Evolutionary conservation across 208 protist species (phyloP).

Genomic region (Strigomonas culicis): DNA sequence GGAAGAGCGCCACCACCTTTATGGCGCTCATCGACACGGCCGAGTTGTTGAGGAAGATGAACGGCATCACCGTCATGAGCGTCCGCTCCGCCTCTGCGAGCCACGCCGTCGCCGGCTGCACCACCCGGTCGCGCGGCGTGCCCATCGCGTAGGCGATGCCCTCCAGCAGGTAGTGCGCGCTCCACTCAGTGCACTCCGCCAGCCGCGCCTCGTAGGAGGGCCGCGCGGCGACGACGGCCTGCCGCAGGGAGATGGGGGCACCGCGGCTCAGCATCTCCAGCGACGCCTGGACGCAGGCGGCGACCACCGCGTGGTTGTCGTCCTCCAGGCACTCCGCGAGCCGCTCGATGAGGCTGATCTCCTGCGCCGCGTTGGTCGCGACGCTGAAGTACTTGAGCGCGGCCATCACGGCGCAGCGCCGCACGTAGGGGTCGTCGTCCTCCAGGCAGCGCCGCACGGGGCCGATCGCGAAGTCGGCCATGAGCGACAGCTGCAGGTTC

Average conservation of each 20-base stretch:
- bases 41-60: slow-evolving; percentile 94
- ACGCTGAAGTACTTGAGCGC: slow-evolving; percentile 98
- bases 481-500: slow-evolving; percentile 95
- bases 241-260: slow-evolving; percentile 24
- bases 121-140: background rate
- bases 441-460: slow-evolving; percentile 91
- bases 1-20: slow-evolving; percentile 76
- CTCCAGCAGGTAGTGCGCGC: slow-evolving; percentile 97
- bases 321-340: slow-evolving; percentile 94
- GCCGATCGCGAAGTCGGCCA: slow-evolving; percentile 96
- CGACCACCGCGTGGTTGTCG: slow-evolving; percentile 96
- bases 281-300: slow-evolving; percentile 95
- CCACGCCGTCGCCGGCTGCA: background rate
- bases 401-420: slow-evolving; percentile 96
- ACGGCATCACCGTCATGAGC: slow-evolving; percentile 91
- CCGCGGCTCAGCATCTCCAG: slow-evolving; percentile 45
- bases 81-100: slow-evolving; percentile 58
- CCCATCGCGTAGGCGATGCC: slow-evolving; percentile 66
- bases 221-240: slow-evolving; percentile 55
- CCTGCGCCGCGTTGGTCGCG: slow-evolving; percentile 80
- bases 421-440: slow-evolving; percentile 98
- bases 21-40: slow-evolving; percentile 95
- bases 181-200: slow-evolving; percentile 96
- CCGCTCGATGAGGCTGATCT: slow-evolving; percentile 85
- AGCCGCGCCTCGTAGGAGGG: slow-evolving; percentile 90